These are phyloP conservation scores for Phialophora chinensis DNA, from an alignment of 2,329 filamentous ascomycete species.

Conservation along the genomic window DNA sequence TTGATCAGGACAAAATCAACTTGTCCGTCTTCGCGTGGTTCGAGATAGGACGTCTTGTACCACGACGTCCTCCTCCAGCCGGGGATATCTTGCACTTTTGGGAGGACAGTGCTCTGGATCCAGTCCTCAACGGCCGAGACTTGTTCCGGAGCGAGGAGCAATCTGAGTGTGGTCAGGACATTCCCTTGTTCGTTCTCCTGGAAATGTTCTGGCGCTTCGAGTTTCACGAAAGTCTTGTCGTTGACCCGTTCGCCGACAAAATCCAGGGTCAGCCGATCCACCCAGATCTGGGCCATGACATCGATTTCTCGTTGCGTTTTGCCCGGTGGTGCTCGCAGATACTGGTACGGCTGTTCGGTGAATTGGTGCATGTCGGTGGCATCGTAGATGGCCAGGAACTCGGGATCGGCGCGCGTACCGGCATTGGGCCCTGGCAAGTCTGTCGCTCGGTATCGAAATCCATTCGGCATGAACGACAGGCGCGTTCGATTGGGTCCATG, in stretches of 20 bases:
- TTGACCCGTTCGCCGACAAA: slow-evolving; percentile 61
- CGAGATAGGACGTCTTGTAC: slow-evolving; percentile 70
- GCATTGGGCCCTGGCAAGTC: slow-evolving; percentile 54
- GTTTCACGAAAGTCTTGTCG: slow-evolving; percentile 53
- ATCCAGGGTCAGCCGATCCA: slow-evolving; percentile 74
- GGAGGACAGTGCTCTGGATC: slow-evolving; percentile 16
- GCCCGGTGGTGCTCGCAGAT: slow-evolving; percentile 52
- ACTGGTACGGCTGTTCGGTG: slow-evolving; percentile 71
- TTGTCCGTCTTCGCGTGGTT: slow-evolving; percentile 55
- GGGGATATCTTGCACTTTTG: slow-evolving; percentile 67
- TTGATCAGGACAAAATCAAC: slow-evolving; percentile 70
- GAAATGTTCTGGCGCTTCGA: slow-evolving; percentile 65
- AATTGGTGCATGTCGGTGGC: slow-evolving; percentile 71
- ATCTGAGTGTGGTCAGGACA: slow-evolving; percentile 67
- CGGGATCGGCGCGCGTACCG: slow-evolving; percentile 50
- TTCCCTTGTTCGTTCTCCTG: slow-evolving; percentile 65
- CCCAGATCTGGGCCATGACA: slow-evolving; percentile 69
- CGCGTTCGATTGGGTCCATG: slow-evolving; percentile 82
- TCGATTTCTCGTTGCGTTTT: slow-evolving; percentile 66
- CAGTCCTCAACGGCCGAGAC: slow-evolving; percentile 1
- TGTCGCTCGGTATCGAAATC: slow-evolving; percentile 75
- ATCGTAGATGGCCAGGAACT: slow-evolving; percentile 35
- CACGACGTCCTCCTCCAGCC: slow-evolving; percentile 78
- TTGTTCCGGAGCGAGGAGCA: slow-evolving; percentile 52
- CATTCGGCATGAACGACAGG: slow-evolving; percentile 74